Base-by-base conservation (phyloP, 345 rosid species). In the Hibiscus syriacus region DNA sequence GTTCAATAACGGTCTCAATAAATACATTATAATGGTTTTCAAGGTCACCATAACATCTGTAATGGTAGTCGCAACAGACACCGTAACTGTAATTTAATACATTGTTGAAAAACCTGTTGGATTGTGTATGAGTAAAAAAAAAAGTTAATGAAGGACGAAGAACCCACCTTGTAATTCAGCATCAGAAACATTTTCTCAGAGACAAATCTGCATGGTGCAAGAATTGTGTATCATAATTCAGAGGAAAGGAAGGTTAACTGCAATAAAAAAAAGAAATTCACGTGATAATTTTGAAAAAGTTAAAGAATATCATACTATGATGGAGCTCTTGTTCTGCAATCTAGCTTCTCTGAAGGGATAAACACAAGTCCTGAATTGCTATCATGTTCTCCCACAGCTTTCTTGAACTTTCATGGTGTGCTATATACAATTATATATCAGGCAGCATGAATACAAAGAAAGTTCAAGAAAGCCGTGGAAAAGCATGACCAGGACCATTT, bases 381-480 rank as follows among this genome's bases (percentile, higher is more conserved):
- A n/a, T n/a, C 92, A 85, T 85, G 79, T 74, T 80, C 71, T 87
- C 90, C 92, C 92, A 85, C 90, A 79, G 88, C 92, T 85, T 87
- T 87, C 92, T 87, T 87, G 92, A 85, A 80, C 92, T 85, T 68
- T 62, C 80, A 57, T 56, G 62, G 34, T 7, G 54, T 34, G 46
- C n/a, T n/a, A n/a, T n/a, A n/a, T n/a, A n/a, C n/a, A n/a, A n/a
- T n/a, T n/a, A n/a, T n/a, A n/a, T n/a, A n/a, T n/a, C n/a, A n/a
- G n/a, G n/a, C n/a, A n/a, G n/a, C 14, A 9, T 45, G 36, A 39
- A 30, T 27, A 52, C 50, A 36, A 13, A 58, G 71, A 82, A 75
- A 87, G 92, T 87, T 87, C 92, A 87, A 87, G 92, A 87, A 87
- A 87, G 92, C 92, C 85, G 92, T 87, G 92, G 92, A 87, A 87